These are phyloP conservation scores for Pyrenochaeta sp. DNA, from an alignment of 2,329 filamentous ascomycete genomes.

Conservation along the genomic window DNA sequence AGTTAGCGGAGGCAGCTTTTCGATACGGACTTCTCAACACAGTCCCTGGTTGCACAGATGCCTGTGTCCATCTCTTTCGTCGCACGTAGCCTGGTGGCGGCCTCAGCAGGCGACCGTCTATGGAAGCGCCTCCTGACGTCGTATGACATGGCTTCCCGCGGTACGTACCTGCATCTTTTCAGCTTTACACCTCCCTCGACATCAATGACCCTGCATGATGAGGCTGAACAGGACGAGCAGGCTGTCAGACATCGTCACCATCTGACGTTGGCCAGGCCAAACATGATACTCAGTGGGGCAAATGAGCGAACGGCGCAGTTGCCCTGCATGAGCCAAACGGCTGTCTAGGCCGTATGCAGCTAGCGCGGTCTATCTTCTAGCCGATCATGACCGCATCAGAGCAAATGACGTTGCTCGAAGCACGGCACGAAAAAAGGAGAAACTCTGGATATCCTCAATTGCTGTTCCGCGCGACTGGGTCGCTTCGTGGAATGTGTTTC, in stretches of 20 bases:
- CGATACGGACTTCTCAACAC: background rate
- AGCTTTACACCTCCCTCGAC: background rate
- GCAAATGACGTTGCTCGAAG: slow-evolving; percentile 25
- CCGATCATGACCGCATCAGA: slow-evolving; percentile 12
- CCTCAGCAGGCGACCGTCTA: background rate
- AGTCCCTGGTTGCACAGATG: background rate
- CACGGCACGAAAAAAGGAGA: slow-evolving; percentile 16
- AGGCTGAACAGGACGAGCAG: slow-evolving; percentile 20
- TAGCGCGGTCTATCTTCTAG: background rate
- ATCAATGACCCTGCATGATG: slow-evolving; percentile 9
- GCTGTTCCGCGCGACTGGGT: slow-evolving; percentile 18
- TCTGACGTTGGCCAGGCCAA: slow-evolving; percentile 26
- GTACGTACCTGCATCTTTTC: slow-evolving; percentile 26
- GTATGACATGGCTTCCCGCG: slow-evolving; percentile 9
- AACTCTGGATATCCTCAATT: slow-evolving; percentile 1
- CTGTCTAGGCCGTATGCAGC: slow-evolving; percentile 2
- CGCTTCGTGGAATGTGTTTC: slow-evolving; percentile 8
- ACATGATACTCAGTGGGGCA: slow-evolving; percentile 10
- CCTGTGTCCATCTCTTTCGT: background rate
- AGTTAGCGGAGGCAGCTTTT: background rate
- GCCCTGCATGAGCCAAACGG: slow-evolving; percentile 25
- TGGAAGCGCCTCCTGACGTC: slow-evolving; percentile 3
- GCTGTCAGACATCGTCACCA: slow-evolving; percentile 22
- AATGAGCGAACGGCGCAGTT: slow-evolving; percentile 24
- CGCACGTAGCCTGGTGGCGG: slow-evolving; percentile 1